Conservation (phyloP, 805 yeast genomes). For the Yamadazyma olivae region DNA sequence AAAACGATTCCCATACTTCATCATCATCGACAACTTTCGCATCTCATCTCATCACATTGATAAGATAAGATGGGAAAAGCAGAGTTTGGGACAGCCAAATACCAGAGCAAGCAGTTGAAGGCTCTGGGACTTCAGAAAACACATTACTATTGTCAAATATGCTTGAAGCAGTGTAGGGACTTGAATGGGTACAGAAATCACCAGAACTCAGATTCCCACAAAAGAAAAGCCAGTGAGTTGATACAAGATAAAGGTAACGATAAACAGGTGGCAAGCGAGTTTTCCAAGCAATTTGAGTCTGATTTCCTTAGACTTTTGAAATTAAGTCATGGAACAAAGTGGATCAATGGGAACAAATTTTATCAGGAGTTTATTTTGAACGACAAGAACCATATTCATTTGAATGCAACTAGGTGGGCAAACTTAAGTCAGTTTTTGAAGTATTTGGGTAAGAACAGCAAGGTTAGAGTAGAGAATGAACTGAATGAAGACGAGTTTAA, state of each 20-base stretch:
- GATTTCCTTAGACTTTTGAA: conserved; percentile 65
- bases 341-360: conserved; percentile 75
- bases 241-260: conserved; percentile 37
- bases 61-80: conserved; percentile 22
- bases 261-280: conserved; percentile 49
- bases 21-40: too few relatives aligned
- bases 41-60: neutral
- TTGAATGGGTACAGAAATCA: conserved; percentile 95
- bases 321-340: conserved; percentile 76
- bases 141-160: conserved; percentile 85
- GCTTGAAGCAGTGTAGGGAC: conserved; percentile 92
- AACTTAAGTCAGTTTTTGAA: conserved; percentile 67
- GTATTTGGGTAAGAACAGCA: conserved; percentile 54
- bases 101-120: conserved; percentile 72
- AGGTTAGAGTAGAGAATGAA: conserved; percentile 46
- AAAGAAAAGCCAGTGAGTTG: conserved; percentile 44
- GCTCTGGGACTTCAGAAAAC: conserved; percentile 83
- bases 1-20: neutral
- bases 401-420: conserved; percentile 84
- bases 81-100: conserved; percentile 52
- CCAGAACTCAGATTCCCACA: conserved; percentile 75
- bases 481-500: conserved; percentile 26
- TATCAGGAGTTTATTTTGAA: conserved; percentile 82
- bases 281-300: conserved; percentile 53
- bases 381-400: conserved; percentile 81